Evolutionary conservation across 495 filamentous ascomycete species (phyloP), one percentile per base, ranked within the genome.

Genomic region (Penicillium taxi): DNA sequence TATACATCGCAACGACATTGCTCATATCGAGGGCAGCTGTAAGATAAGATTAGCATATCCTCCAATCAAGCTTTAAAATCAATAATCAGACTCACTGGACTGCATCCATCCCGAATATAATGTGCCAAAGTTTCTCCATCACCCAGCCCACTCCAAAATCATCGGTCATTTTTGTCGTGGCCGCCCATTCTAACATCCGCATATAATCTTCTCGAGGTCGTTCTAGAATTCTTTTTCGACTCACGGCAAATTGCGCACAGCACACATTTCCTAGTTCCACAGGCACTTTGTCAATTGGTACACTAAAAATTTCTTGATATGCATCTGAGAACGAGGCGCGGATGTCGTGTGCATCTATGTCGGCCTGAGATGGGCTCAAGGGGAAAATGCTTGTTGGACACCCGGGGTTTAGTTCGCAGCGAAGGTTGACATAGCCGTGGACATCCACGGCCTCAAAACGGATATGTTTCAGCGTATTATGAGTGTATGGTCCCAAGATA

Each of bases 161-260:
- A 44, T 68, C 52, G 12, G 58, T 60, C 16, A 58, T 31, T 3
- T 56, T 45, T 5, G 59, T 57, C 8, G 31, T 50, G 12, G 48
- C 46, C n/a, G 50, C 56, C 68, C 69, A 71, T 6, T 57, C 32
- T 18, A 69, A 37, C 39, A 70, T 64, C 5, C 61, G 56, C 34
- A 58, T 42, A 35, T 72, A 74, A 29, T 70, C 66, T 7, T 47
- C 35, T 22, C 46, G 53, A 0, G 63, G 56, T 4, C 70, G 57
- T n/a, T 52, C 45, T 12, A 32, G 48, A 9, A 72, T 67, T 24
- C 56, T 55, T n/a, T 63, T 55, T 11, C 61, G 57, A 16, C 62
- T 65, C 2, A 64, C 62, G 6, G 63, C 67, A 37, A 74, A 74
- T 38, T 74, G 70, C 0, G 57, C 70, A 32, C 70, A 74, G 46